A percentile compares a stretch with the other conserved stretches of the same genome.
phyloP scores from a whole-genome alignment of 2,329 filamentous ascomycete genomes.

The Exserohilum turcica region DNA sequence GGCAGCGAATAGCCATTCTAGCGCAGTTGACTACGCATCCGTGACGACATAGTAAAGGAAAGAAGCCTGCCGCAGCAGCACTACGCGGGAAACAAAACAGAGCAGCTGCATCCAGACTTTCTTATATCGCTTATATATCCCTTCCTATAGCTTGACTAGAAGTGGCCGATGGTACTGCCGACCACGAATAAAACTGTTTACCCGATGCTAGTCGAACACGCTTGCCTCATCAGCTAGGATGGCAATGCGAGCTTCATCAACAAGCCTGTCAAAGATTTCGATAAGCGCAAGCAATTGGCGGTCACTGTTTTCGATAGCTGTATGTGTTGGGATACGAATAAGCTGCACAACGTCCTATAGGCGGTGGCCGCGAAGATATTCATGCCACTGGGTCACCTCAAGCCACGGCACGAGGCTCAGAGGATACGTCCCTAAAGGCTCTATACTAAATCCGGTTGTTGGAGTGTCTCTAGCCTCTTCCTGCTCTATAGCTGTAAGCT shows the following conservation, averaged over 20 bases:
- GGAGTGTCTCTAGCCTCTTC: not conserved
- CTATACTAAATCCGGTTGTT: not conserved
- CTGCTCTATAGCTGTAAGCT: not conserved
- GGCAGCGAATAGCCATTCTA: not conserved
- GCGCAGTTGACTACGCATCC: not conserved
- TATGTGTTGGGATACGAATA: not conserved
- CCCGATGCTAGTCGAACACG: not conserved
- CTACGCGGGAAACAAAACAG: not conserved
- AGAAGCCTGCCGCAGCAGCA: not conserved
- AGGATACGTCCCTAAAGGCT: not conserved
- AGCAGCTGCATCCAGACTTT: conserved; percentile 1
- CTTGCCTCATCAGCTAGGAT: not conserved
- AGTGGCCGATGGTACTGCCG: not conserved
- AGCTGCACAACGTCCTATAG: not conserved
- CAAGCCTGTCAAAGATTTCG: not conserved
- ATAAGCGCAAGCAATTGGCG: conserved; percentile 1
- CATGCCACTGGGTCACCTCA: not conserved
- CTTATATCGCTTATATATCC: not conserved
- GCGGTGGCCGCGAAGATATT: not conserved
- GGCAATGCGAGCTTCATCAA: not conserved
- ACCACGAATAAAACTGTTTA: conserved; percentile 1
- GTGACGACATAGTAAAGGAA: not conserved
- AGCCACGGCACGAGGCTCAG: not conserved
- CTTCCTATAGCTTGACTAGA: not conserved
- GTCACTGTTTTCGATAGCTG: not conserved